Percentiles rank a stretch among this genome's conserved stretches.
phyloP scores from a whole-genome alignment of 2,329 filamentous ascomycete species.

The Ambrosiella cleistominuta region DNA sequence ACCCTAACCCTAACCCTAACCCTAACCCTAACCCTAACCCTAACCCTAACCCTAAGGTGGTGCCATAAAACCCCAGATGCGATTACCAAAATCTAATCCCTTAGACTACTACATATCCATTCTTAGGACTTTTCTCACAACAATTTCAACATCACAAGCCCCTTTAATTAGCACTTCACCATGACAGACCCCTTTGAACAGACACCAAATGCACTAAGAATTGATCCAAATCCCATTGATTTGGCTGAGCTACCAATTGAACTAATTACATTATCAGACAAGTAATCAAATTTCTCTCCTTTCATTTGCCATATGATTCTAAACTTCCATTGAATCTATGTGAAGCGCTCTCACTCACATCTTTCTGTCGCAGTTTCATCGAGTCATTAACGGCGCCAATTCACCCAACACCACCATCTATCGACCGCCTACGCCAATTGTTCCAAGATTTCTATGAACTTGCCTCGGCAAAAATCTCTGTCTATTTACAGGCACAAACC shows the following conservation, averaged over 20 bases:
- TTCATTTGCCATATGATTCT: not conserved
- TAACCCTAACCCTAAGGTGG: not conserved
- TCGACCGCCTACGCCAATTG: constrained; percentile 64
- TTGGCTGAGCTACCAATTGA: constrained; percentile 89
- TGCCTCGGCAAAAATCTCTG: constrained; percentile 66
- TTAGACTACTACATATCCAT: too few relatives aligned
- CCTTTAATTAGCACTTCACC: not conserved
- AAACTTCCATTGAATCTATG: constrained; percentile 3
- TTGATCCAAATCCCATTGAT: constrained; percentile 34
- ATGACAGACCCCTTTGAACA: not conserved
- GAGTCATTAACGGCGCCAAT: constrained; percentile 78
- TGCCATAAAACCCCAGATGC: not conserved
- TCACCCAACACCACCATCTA: constrained; percentile 63
- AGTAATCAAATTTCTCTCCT: constrained; percentile 30
- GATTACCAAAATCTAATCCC: too few relatives aligned
- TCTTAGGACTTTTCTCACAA: too few relatives aligned
- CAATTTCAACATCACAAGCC: too few relatives aligned
- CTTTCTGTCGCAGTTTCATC: constrained; percentile 49
- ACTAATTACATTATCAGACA: constrained; percentile 74
- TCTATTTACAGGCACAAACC: constrained; percentile 58
- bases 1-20: not conserved
- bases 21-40: not conserved
- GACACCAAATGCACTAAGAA: not conserved
- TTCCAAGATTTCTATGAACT: constrained; percentile 89
- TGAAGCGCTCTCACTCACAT: constrained; percentile 13